phyloP scores from a whole-genome alignment of 805 yeast genomes.

The Candida insectorum region DNA sequence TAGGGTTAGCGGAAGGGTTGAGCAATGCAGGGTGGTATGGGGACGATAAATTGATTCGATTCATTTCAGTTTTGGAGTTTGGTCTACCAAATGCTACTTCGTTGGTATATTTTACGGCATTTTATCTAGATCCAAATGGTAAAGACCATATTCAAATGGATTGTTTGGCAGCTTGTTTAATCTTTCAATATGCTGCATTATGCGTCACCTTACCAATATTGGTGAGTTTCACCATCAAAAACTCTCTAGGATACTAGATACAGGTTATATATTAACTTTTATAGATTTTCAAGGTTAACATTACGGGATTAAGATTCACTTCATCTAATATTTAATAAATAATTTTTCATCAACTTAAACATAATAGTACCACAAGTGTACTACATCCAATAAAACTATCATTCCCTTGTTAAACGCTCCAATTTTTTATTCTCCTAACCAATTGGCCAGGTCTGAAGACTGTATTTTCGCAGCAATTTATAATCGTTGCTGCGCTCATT shows the following conservation, averaged over 20 bases:
- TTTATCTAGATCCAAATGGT: conserved; percentile 66
- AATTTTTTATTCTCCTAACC: too few relatives aligned
- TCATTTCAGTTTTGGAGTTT: conserved; percentile 70
- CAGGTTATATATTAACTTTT: too few relatives aligned
- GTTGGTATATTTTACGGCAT: conserved; percentile 83
- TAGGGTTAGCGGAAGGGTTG: conserved; percentile 55
- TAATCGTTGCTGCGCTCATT: too few relatives aligned
- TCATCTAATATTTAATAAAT: background rate
- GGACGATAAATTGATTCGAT: conserved; percentile 58
- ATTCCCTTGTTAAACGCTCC: too few relatives aligned
- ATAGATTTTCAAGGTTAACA: too few relatives aligned
- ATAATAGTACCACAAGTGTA: too few relatives aligned
- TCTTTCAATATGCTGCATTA: conserved; percentile 69
- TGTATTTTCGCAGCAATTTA: too few relatives aligned
- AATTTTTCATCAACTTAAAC: background rate
- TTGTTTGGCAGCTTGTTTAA: conserved; percentile 71
- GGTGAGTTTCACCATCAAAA: conserved; percentile 64
- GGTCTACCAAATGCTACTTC: conserved; percentile 88
- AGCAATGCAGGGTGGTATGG: conserved; percentile 60
- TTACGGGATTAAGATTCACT: too few relatives aligned
- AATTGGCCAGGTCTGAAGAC: too few relatives aligned
- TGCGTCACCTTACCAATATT: conserved; percentile 71
- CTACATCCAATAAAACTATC: too few relatives aligned
- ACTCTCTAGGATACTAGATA: conserved; percentile 38
- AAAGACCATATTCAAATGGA: conserved; percentile 69